A percentile compares a stretch with the other conserved stretches of the same genome.
phyloP scores from a whole-genome alignment of 805 yeast species.

The Ogataea pini region DNA sequence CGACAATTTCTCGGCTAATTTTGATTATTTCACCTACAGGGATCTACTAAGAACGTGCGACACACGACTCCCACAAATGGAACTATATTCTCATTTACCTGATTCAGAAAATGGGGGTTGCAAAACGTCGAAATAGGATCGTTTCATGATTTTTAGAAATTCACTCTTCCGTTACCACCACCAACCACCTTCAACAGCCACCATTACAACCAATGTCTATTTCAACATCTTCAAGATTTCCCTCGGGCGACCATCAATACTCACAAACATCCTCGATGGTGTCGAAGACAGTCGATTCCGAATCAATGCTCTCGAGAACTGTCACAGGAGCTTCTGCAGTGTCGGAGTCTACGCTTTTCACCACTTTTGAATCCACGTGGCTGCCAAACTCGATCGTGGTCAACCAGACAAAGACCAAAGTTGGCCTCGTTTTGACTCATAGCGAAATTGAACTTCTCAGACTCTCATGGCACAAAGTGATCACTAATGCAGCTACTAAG shows the following conservation, averaged over 20 bases:
- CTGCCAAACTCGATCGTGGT: slow-evolving; percentile 35
- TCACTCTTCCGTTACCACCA: not conserved
- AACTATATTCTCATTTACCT: slow-evolving; percentile 1
- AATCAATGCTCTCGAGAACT: slow-evolving; percentile 23
- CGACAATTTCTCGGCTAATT: not conserved
- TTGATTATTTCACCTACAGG: not conserved
- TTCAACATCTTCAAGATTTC: slow-evolving; percentile 10
- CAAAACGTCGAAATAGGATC: too few species aligned
- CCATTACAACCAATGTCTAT: slow-evolving; percentile 5
- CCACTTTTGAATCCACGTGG: slow-evolving; percentile 36
- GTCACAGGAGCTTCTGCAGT: slow-evolving; percentile 30
- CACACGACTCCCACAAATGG: slow-evolving; percentile 1
- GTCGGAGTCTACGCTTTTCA: slow-evolving; percentile 29
- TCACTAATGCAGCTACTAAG: slow-evolving; percentile 16
- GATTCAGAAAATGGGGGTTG: slow-evolving; percentile 1
- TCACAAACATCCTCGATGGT: slow-evolving; percentile 5
- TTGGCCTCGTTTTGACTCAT: slow-evolving; percentile 29
- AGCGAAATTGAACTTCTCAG: slow-evolving; percentile 47
- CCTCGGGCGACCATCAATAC: not conserved
- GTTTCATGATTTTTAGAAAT: not conserved
- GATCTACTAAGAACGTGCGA: not conserved
- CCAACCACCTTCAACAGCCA: not conserved
- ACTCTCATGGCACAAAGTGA: slow-evolving; percentile 48
- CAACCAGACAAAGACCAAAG: slow-evolving; percentile 25
- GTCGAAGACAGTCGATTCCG: slow-evolving; percentile 12